Percentiles rank a stretch among this genome's conserved stretches.
phyloP scores from a whole-genome alignment of 192 early-diverging fungal species.

The Backusella parvicylindrica region DNA sequence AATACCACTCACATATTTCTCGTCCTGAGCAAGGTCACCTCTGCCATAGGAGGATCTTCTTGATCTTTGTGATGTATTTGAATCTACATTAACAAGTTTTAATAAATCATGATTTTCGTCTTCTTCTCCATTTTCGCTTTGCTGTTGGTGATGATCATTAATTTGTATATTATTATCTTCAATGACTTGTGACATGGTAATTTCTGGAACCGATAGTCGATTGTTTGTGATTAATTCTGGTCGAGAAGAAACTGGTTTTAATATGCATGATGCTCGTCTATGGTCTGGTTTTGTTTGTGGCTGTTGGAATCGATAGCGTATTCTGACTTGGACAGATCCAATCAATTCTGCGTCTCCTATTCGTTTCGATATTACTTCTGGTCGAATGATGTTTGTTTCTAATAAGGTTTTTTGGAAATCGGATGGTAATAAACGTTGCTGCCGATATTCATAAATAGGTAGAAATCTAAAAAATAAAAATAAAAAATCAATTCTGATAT shows the following conservation, averaged over 20 bases:
- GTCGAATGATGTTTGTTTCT: background rate
- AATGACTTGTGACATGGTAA: background rate
- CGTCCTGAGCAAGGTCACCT: constrained; percentile 15
- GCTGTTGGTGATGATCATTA: background rate
- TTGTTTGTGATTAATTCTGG: background rate
- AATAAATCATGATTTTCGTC: background rate
- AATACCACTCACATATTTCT: background rate
- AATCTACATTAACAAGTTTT: background rate
- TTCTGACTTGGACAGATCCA: background rate
- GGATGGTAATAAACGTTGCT: constrained; percentile 3
- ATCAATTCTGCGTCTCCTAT: background rate
- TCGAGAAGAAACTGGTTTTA: background rate
- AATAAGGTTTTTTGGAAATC: background rate
- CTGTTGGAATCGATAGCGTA: background rate
- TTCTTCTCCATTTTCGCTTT: background rate
- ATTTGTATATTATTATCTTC: background rate
- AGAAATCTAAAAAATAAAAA: constrained; percentile 18
- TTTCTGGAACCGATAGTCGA: background rate
- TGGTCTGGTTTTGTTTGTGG: background rate
- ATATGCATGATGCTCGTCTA: background rate
- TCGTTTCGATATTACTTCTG: constrained; percentile 1
- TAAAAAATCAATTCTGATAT: background rate
- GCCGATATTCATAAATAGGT: constrained; percentile 31
- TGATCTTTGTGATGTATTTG: background rate
- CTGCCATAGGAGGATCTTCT: constrained; percentile 10